These are phyloP conservation scores for Trypanosoma grayi DNA, from an alignment of 208 protist species.

Conservation along the genomic window DNA sequence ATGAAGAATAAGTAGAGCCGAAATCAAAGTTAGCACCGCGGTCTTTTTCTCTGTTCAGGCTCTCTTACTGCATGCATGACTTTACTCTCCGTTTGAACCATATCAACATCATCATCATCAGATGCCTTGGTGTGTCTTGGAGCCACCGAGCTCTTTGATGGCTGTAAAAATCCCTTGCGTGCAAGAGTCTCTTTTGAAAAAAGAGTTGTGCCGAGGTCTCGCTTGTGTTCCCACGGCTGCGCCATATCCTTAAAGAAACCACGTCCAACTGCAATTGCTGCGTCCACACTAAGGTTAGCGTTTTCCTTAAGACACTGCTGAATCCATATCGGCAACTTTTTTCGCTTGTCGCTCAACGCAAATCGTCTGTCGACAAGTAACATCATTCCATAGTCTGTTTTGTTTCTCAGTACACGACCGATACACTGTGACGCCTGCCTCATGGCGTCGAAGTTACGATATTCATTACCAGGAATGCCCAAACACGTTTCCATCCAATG, in stretches of 20 bases:
- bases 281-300: conserved; percentile 89
- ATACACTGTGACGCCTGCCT: conserved; percentile 99
- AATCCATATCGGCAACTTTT: conserved; percentile 92
- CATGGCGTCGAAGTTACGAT: conserved; percentile 98
- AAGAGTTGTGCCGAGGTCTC: conserved; percentile 85
- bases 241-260: conserved; percentile 96
- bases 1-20: not conserved
- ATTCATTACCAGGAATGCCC: conserved; percentile 96
- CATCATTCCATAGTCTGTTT: conserved; percentile 99
- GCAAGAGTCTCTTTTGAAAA: conserved; percentile 45
- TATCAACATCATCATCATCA: not conserved
- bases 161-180: conserved; percentile 23
- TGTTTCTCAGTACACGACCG: conserved; percentile 98
- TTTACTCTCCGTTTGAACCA: conserved; percentile 18
- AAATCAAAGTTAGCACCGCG: conserved; percentile 17
- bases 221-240: conserved; percentile 90
- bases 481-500: conserved; percentile 96
- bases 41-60: conserved; percentile 36
- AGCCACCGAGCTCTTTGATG: conserved; percentile 10
- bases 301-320: conserved; percentile 88
- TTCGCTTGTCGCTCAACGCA: conserved; percentile 93
- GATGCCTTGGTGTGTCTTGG: not conserved
- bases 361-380: conserved; percentile 98
- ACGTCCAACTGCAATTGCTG: conserved; percentile 84
- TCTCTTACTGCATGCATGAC: conserved; percentile 52